Base-by-base conservation (phyloP, 2,329 filamentous ascomycete species). In the Monilinia fructigena region DNA sequence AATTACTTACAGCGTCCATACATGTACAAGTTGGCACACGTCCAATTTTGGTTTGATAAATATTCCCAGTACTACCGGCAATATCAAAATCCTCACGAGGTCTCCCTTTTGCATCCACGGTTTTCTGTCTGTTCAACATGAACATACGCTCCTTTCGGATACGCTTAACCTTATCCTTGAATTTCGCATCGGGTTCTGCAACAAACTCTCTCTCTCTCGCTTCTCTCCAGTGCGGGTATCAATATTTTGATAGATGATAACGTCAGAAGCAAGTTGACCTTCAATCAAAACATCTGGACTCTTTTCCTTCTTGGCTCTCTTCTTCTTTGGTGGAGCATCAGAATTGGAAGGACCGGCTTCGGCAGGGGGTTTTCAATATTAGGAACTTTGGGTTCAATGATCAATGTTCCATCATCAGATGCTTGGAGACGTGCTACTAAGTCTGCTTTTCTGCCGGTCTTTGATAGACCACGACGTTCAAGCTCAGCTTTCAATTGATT, bases 401-500 rank as follows among this genome's bases (percentile, higher is more conserved):
- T 6, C 28, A 45, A 48, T 35, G 48, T n/a, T n/a, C 55, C 63
- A 56, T 75, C 69, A 58, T 73, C 72, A 42, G 78, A 77, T 23
- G 76, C 78, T 60, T 78, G 78, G 50, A 93, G 68, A 92, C 82
- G 63, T 91, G 84, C 69, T 67, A 92, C 81, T 58, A 92, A 84
- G 67, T 89, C 89, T 18, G 86, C 82, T 76, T 92, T 90, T 56
- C 91, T 82, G 7, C 90, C 90, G 23, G 85, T 84, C 68, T 86
- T 83, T 5, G 86, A 80, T 45, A 92, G 82, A 26, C 86, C 86
- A 69, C 89, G 86, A 65, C 80, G 81, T 77, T 89, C 91, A 58
- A 92, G 82, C 79, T 92, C 89, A n/a, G 85, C 85, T 77, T 89
- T 90, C 69, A 93, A 82, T 73, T 92, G 88, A 40, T 86, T 81